Evolutionary conservation across 2,329 filamentous ascomycete genomes (phyloP).

Genomic region (Onygenales sp.): DNA sequence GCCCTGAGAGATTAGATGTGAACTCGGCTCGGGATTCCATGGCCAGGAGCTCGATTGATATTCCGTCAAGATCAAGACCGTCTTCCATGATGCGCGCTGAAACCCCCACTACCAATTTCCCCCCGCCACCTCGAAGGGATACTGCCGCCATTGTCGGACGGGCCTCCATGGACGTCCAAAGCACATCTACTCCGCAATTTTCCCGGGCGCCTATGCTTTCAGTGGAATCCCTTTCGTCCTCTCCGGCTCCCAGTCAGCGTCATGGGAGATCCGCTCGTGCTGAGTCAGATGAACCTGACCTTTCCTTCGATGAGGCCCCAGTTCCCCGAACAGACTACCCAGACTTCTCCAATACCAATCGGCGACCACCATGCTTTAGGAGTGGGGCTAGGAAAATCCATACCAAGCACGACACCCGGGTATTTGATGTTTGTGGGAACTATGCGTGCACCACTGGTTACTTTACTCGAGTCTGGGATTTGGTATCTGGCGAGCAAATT

Average conservation of each 20-base stretch:
- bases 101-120: constrained; percentile 17
- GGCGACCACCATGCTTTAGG: constrained; percentile 67
- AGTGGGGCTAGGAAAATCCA: constrained; percentile 65
- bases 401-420: constrained; percentile 76
- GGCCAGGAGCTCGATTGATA: constrained; percentile 9
- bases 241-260: constrained; percentile 5
- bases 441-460: constrained; percentile 79
- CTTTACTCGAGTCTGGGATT: constrained; percentile 79
- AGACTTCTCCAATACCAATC: constrained; percentile 74
- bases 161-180: constrained; percentile 7
- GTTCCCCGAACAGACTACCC: constrained; percentile 60
- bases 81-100: not conserved
- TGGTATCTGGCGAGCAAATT: constrained; percentile 69
- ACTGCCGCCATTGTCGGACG: constrained; percentile 12
- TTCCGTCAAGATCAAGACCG: constrained; percentile 1
- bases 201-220: constrained; percentile 21
- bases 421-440: constrained; percentile 81
- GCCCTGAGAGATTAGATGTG: not conserved
- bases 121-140: constrained; percentile 24
- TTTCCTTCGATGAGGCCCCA: constrained; percentile 38
- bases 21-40: not conserved
- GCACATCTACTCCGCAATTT: constrained; percentile 10
- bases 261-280: constrained; percentile 17
- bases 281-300: constrained; percentile 42
- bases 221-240: constrained; percentile 14